Conservation (phyloP, 129 eudicot genomes). For the Saposhnikovia divaricata region DNA sequence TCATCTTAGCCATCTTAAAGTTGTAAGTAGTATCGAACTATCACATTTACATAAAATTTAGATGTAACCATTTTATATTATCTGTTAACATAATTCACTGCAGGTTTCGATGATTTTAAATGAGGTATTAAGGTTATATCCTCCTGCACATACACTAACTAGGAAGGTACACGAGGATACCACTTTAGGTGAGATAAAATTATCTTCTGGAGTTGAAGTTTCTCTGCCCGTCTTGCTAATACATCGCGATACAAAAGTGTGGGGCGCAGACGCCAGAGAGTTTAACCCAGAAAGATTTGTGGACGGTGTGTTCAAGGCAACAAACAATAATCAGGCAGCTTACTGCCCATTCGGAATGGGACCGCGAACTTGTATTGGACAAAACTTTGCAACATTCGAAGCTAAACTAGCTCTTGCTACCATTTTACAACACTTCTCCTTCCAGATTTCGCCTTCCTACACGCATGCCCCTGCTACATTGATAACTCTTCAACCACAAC, state of each 20-base stretch:
- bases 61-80: not conserved
- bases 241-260: conserved; percentile 19
- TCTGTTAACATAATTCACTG: not conserved
- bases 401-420: conserved; percentile 6
- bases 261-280: conserved; percentile 29
- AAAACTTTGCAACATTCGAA: conserved; percentile 8
- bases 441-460: not conserved
- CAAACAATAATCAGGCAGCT: not conserved
- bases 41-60: not conserved
- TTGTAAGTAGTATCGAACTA: not conserved
- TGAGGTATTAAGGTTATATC: conserved; percentile 31
- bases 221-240: not conserved
- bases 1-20: not conserved
- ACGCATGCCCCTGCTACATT: not conserved
- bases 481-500: not conserved
- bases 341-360: conserved; percentile 5
- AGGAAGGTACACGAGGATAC: conserved; percentile 8
- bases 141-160: conserved; percentile 16
- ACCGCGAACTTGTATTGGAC: conserved; percentile 4
- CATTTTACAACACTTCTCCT: conserved; percentile 10
- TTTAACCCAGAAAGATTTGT: conserved; percentile 30
- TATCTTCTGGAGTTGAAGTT: conserved; percentile 17
- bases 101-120: conserved; percentile 8
- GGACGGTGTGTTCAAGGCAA: conserved; percentile 5
- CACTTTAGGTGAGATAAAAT: conserved; percentile 9